Base-by-base conservation (phyloP, 2,329 filamentous ascomycete species). In the Remersonia thermophila region DNA sequence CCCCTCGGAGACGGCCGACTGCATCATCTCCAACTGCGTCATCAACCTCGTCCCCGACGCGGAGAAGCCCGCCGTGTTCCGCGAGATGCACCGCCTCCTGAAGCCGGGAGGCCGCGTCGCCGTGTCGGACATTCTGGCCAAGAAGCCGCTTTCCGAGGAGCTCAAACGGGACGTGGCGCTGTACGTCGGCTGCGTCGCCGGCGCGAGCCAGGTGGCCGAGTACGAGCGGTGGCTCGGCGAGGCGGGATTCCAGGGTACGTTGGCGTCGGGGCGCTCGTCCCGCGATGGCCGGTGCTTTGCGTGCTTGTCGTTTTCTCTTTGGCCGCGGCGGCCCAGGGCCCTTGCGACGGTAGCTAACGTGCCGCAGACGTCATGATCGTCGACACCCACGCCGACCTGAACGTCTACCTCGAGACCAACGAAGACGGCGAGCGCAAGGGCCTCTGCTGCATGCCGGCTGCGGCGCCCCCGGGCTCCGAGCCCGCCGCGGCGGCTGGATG, bases 1-100 rank as follows among this genome's bases (percentile, higher is more conserved):
- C 0, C 49, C 56, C 1, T 44, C 53, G 8, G 47, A 41, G 7
- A 64, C 49, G 12, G 67, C 62, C 13, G 62, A 77, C 52, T 69
- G 67, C 46, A 65, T 80, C 38, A 74, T 78, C 43, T 71, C 66
- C 43, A 80, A 80, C 54, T 80, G 74, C 40, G 72, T 76, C 17
- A 55, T 78, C 40, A 77, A 77, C 44, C 66, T 77, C 0, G 67
- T 77, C 1, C 71, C 70, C 0, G 50, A 55, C 7, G 38, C 42
- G 0, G 68, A 77, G 8, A 77, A 76, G 48, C 60, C 56, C 5
- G 41, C 57, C 0, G 71, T 66, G 0, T 79, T 80, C 42, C 46
- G 54, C 0, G 74, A 80, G 50, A 75, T 78, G 47, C 60, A 60
- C 38, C 65, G 75, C 1, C 43, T 80, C 0, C 57, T 80, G 2